A percentile compares a stretch with the other conserved stretches of the same genome.
phyloP scores from a whole-genome alignment of 345 rosid species.

The Populus ilicifolia region DNA sequence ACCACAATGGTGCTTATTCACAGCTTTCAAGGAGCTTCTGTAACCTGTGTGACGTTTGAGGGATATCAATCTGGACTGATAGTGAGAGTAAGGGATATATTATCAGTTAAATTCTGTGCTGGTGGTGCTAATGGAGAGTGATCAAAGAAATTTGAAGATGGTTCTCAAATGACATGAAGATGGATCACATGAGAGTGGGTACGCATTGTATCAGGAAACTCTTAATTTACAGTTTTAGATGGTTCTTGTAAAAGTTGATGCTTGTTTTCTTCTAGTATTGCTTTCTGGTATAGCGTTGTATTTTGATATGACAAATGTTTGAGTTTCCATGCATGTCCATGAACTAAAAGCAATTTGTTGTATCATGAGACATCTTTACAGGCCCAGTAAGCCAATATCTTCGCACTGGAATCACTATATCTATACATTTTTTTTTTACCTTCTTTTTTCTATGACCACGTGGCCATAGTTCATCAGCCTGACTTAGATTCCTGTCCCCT shows the following conservation, averaged over 20 bases:
- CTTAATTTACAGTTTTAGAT: slow-evolving; percentile 25
- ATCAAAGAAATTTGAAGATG: slow-evolving; percentile 4
- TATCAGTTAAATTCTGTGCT: slow-evolving; percentile 11
- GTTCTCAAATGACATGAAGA: slow-evolving; percentile 11
- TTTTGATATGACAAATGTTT: slow-evolving; percentile 6
- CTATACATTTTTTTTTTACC: neutral
- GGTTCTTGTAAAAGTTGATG: slow-evolving; percentile 13
- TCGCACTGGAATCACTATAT: neutral
- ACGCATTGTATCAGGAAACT: slow-evolving; percentile 20
- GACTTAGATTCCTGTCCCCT: neutral
- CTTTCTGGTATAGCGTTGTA: slow-evolving; percentile 2
- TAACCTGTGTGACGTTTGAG: neutral
- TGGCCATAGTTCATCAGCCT: neutral
- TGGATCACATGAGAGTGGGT: slow-evolving; percentile 15
- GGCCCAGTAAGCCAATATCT: neutral
- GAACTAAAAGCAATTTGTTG: neutral
- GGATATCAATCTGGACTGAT: slow-evolving; percentile 7
- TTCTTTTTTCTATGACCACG: neutral
- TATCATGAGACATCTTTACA: neutral
- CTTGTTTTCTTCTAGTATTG: slow-evolving; percentile 4
- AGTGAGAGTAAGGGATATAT: neutral
- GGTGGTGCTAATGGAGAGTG: slow-evolving; percentile 17
- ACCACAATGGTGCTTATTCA: slow-evolving; percentile 4
- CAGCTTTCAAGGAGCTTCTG: slow-evolving; percentile 17
- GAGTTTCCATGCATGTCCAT: slow-evolving; percentile 10